Conservation (phyloP, 495 filamentous ascomycete species). For the Diplogelasinospora grovesii region DNA sequence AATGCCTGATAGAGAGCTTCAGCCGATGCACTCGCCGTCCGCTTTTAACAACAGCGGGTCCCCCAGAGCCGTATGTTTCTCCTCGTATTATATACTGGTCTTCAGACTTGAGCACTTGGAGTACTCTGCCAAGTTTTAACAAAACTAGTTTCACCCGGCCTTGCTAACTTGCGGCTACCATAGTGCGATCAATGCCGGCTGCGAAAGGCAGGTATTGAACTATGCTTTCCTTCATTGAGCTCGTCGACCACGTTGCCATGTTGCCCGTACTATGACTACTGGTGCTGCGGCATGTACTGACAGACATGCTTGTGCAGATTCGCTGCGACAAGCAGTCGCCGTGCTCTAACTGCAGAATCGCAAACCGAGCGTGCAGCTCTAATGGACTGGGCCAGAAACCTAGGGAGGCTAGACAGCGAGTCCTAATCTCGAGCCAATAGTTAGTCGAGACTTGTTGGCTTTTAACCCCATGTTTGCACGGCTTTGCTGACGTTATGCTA, state of each 20-base stretch:
- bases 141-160: too few relatives aligned
- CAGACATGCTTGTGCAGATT: conserved; percentile 36
- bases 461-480: not conserved
- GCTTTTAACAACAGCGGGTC: too few relatives aligned
- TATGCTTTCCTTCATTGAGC: too few relatives aligned
- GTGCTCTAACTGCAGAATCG: conserved; percentile 59
- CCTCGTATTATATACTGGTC: too few relatives aligned
- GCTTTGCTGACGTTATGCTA: not conserved
- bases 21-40: too few relatives aligned
- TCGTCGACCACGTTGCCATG: too few relatives aligned
- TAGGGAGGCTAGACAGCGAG: conserved; percentile 52
- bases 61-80: too few relatives aligned
- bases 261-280: too few relatives aligned
- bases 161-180: conserved; percentile 11
- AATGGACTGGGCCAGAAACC: conserved; percentile 54
- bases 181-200: conserved; percentile 31
- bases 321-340: conserved; percentile 63
- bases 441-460: conserved; percentile 24
- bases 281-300: not conserved
- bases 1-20: too few relatives aligned
- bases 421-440: conserved; percentile 66
- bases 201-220: conserved; percentile 22
- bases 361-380: conserved; percentile 48
- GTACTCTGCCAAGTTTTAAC: too few relatives aligned
- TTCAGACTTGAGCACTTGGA: too few relatives aligned